Evolutionary conservation across 306 rosid species (phyloP).

Genomic region (Vigna nakashimae): DNA sequence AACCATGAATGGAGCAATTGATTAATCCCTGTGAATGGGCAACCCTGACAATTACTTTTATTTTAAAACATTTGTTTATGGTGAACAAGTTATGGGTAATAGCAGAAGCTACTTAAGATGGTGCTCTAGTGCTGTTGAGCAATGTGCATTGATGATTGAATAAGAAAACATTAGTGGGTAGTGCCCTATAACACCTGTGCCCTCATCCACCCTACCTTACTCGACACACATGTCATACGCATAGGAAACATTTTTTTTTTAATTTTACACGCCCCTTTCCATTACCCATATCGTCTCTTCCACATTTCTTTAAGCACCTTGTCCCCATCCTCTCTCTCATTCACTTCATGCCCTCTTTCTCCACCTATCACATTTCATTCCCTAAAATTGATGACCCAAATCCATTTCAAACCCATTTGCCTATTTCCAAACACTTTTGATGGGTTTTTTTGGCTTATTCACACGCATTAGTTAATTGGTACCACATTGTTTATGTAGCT

Average conservation of each 20-base stretch:
- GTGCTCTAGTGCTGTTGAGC: slow-evolving; percentile 53
- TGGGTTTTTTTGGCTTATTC: slow-evolving; percentile 36
- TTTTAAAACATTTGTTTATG: slow-evolving; percentile 28
- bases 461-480: slow-evolving; percentile 30
- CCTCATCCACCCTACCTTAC: slow-evolving; percentile 59
- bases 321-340: slow-evolving; percentile 57
- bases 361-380: slow-evolving; percentile 29
- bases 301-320: slow-evolving; percentile 59
- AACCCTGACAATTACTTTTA: slow-evolving; percentile 37
- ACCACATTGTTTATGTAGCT: slow-evolving; percentile 15
- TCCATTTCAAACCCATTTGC: slow-evolving; percentile 21
- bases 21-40: slow-evolving; percentile 46
- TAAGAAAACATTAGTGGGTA: slow-evolving; percentile 62
- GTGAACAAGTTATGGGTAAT: slow-evolving; percentile 54
- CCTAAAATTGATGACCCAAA: background rate
- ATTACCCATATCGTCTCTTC: slow-evolving; percentile 67
- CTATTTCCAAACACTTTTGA: slow-evolving; percentile 21
- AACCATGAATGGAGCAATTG: slow-evolving; percentile 5
- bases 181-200: slow-evolving; percentile 59
- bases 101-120: slow-evolving; percentile 44
- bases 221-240: slow-evolving; percentile 69
- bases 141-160: slow-evolving; percentile 71
- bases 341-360: slow-evolving; percentile 49
- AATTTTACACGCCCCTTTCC: slow-evolving; percentile 64
- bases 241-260: slow-evolving; percentile 74